Base-by-base conservation (phyloP, 768 basidiomycete species). In the Psilocybe cyanescens region DNA sequence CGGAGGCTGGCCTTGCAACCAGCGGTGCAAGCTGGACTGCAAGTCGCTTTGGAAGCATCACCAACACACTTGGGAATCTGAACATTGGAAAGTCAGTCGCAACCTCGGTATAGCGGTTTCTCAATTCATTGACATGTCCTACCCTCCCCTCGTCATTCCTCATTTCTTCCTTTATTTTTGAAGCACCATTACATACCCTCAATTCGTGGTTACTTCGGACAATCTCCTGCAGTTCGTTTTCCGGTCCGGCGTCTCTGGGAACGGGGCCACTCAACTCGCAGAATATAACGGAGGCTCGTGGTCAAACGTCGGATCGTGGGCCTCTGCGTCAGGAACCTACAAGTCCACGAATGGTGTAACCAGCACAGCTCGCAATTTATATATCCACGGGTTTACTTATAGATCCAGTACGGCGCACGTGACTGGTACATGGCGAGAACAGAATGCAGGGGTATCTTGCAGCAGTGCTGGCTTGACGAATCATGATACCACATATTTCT, bases 381-480 rank as follows among this genome's bases (percentile, higher is more conserved):
- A 82, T 61, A 82, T 81, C 66, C 80, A 82, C 53, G 81, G 80
- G 0, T 81, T 80, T 66, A 79, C 79, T 1, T 81, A 81, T 65
- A 68, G 76, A 48, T 68, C 66, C 1, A 68, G 67, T 8, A 71
- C 76, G 12, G 65, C 74, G 0, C 79, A 82, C 66, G 77, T 82
- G 31, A 78, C 80, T 1, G 81, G 81, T 2, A 82, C 80, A 28
- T 82, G 81, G 81, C 70, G 81, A 66, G 80, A 82, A 57, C 79
- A 81, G 56, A 75, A 70, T 55, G 73, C 68, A 4, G 79, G 75
- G 3, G 78, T 82, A 8, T 76, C 74, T 17, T 82, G 81, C 64
- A 79, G 72, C 54, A 74, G 74, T 50, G 76, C 72, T 1, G 80
- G 80, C 4, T 65, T 82, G 44, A 82, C 81, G 14, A 82, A 82